These are phyloP conservation scores for Pittosporum tobira DNA, from an alignment of 129 eudicot species.

Conservation along the genomic window DNA sequence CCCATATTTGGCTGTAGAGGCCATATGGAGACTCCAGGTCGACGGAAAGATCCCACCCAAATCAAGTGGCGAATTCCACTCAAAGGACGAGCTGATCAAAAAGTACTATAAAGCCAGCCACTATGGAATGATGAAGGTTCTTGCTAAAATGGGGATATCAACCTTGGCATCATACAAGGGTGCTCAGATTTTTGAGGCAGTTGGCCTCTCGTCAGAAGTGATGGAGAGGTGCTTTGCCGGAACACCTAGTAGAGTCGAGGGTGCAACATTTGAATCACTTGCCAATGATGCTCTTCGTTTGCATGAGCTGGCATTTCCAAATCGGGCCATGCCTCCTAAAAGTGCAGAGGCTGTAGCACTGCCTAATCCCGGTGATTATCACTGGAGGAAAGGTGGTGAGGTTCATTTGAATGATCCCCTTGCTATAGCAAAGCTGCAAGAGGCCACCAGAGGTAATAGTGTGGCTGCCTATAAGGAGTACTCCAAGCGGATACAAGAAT, in stretches of 20 bases:
- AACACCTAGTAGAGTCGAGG: slow-evolving; percentile 97
- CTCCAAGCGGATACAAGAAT: slow-evolving; percentile 71
- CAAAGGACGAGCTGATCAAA: slow-evolving; percentile 73
- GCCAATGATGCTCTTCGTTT: slow-evolving; percentile 70
- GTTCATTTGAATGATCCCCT: slow-evolving; percentile 89
- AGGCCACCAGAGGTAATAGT: slow-evolving; percentile 85
- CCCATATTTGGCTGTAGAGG: slow-evolving; percentile 90
- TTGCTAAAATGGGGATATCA: slow-evolving; percentile 99
- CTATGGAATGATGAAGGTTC: slow-evolving; percentile 97
- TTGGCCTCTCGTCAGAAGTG: slow-evolving; percentile 91
- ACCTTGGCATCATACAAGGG: slow-evolving; percentile 97
- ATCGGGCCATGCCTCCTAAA: slow-evolving; percentile 53
- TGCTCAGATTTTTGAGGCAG: slow-evolving; percentile 97
- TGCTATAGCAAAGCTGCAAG: slow-evolving; percentile 89
- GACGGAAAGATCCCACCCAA: slow-evolving; percentile 96
- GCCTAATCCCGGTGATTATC: slow-evolving; percentile 93
- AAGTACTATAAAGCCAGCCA: slow-evolving; percentile 81
- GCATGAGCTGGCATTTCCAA: slow-evolving; percentile 80
- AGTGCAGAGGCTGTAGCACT: slow-evolving; percentile 91
- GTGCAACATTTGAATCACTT: slow-evolving; percentile 92
- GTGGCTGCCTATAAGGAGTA: slow-evolving; percentile 92
- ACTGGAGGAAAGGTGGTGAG: slow-evolving; percentile 97
- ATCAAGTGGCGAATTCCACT: slow-evolving; percentile 71
- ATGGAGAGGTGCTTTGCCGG: slow-evolving; percentile 87
- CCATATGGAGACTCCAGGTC: slow-evolving; percentile 88